phyloP scores from a whole-genome alignment of 192 early-diverging fungal genomes.

The Coemansia javaensis region DNA sequence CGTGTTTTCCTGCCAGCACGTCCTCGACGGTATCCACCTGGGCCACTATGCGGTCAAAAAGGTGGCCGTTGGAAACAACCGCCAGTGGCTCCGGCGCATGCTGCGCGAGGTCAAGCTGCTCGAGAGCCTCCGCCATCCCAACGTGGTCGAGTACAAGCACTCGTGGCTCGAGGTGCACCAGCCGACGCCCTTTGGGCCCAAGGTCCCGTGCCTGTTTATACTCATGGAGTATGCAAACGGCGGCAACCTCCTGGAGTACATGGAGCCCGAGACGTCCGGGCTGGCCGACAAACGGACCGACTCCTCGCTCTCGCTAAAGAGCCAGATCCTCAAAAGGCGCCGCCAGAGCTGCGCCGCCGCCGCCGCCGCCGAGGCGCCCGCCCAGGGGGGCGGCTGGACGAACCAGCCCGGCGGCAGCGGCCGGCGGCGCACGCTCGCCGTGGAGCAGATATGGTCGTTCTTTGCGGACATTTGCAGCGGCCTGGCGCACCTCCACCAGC shows the following conservation, averaged over 20 bases:
- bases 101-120: conserved; percentile 90
- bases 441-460: conserved; percentile 76
- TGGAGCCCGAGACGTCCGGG: conserved; percentile 43
- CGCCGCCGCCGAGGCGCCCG: not conserved
- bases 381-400: no score
- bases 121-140: conserved; percentile 83
- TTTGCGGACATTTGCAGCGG: conserved; percentile 92
- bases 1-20: conserved; percentile 84
- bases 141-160: conserved; percentile 93
- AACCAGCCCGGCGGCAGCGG: not conserved
- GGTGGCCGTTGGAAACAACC: conserved; percentile 86
- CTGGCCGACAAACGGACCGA: not conserved
- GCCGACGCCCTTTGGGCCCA: conserved; percentile 65
- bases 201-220: conserved; percentile 91
- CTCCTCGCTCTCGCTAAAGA: conserved; percentile 17
- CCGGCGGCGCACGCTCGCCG: conserved; percentile 40
- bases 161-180: conserved; percentile 89
- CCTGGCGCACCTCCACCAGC: conserved; percentile 78
- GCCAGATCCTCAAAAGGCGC: conserved; percentile 24
- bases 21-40: conserved; percentile 65
- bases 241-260: conserved; percentile 91
- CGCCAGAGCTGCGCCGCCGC: conserved; percentile 1
- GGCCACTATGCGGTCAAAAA: conserved; percentile 93
- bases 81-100: conserved; percentile 88
- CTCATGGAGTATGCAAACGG: conserved; percentile 95